Conservation (phyloP, 495 filamentous ascomycete species). For the Articulospora tetracladia region DNA sequence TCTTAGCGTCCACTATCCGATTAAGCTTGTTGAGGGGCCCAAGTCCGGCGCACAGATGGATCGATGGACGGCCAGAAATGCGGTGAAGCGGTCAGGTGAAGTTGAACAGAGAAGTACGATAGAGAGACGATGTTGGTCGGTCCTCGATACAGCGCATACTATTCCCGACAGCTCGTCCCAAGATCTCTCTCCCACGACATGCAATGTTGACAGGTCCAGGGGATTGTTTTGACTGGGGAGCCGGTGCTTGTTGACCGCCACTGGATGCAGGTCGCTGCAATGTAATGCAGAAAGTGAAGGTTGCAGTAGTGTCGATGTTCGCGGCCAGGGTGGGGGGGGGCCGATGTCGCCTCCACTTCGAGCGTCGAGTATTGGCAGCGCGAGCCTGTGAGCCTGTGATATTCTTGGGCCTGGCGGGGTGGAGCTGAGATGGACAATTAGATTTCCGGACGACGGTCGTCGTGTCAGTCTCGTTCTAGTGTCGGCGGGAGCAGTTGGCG, state of each 20-base stretch:
- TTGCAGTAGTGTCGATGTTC: neutral
- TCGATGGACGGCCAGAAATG: neutral
- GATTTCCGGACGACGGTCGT: neutral
- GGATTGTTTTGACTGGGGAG: neutral
- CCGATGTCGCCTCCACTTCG: slow-evolving; percentile 7
- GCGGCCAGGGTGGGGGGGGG: neutral
- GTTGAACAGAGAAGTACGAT: neutral
- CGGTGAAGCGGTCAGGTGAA: neutral
- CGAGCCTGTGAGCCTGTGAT: neutral
- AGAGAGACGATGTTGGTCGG: neutral
- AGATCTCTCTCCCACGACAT: neutral
- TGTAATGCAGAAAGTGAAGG: slow-evolving; percentile 5
- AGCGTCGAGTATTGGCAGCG: neutral
- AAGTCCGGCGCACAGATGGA: neutral
- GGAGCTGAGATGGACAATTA: neutral
- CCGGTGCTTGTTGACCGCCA: slow-evolving; percentile 15
- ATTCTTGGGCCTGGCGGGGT: neutral
- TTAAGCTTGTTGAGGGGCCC: neutral
- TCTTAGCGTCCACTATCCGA: neutral
- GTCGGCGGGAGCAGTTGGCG: neutral
- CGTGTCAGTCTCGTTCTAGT: neutral
- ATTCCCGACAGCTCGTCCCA: neutral
- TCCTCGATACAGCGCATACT: neutral
- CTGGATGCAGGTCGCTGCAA: slow-evolving; percentile 7
- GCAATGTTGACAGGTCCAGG: slow-evolving; percentile 7